These are phyloP conservation scores for Cryomyces antarcticus DNA, from an alignment of 495 filamentous ascomycete species.

Conservation along the genomic window DNA sequence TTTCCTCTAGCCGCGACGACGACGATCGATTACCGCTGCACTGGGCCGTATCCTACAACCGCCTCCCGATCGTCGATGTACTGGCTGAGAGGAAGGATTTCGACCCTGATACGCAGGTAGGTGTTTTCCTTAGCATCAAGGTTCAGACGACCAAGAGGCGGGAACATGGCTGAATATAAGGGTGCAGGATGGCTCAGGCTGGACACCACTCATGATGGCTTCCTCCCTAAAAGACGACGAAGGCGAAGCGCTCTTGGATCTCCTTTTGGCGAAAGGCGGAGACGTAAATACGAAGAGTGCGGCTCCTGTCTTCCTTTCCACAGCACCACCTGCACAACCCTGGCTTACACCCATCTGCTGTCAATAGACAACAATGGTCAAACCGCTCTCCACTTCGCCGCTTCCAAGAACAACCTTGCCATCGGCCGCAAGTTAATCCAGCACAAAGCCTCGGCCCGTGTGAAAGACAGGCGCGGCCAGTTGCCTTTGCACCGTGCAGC, in stretches of 20 bases:
- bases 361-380: conserved; percentile 22
- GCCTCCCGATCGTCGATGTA: conserved; percentile 49
- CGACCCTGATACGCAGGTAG: conserved; percentile 68
- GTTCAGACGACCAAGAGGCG: background rate
- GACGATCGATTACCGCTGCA: conserved; percentile 87
- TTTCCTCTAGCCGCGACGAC: conserved; percentile 53
- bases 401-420: conserved; percentile 73
- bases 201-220: conserved; percentile 92
- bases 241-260: conserved; percentile 43
- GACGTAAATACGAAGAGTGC: conserved; percentile 66
- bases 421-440: conserved; percentile 57
- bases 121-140: background rate
- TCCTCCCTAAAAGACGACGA: conserved; percentile 54
- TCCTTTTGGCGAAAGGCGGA: conserved; percentile 61
- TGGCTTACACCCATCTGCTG: background rate
- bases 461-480: conserved; percentile 72
- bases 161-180: background rate
- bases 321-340: too few species aligned
- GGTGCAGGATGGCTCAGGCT: conserved; percentile 61
- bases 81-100: conserved; percentile 51
- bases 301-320: background rate
- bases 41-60: conserved; percentile 82
- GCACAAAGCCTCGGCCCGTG: conserved; percentile 56
- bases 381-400: conserved; percentile 81
- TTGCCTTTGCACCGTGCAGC: conserved; percentile 80